phyloP scores from a whole-genome alignment of 495 filamentous ascomycete species.

The Cryomyces minteri region DNA sequence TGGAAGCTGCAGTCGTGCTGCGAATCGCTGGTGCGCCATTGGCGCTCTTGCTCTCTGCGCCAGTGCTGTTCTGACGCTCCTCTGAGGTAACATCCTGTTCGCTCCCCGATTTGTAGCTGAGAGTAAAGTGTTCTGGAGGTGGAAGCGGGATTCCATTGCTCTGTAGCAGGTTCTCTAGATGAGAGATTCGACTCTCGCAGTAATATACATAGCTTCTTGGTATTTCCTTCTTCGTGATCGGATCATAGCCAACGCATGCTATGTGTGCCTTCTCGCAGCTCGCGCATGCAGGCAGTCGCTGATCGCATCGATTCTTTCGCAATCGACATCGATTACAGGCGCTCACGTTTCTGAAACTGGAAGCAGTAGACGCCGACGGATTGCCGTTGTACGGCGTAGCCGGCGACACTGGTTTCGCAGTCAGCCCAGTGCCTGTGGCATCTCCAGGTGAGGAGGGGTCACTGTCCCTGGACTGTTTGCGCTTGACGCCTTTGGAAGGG shows the following conservation, averaged over 20 bases:
- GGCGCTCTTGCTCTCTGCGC: constrained; percentile 3
- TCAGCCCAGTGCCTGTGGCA: too few species aligned
- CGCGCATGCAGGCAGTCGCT: constrained; percentile 73
- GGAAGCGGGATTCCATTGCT: constrained; percentile 54
- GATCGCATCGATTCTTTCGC: constrained; percentile 89
- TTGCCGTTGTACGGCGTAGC: too few species aligned
- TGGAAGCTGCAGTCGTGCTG: constrained; percentile 4
- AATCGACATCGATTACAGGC: constrained; percentile 86
- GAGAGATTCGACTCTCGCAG: constrained; percentile 66
- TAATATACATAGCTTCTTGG: constrained; percentile 91
- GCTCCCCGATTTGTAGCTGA: constrained; percentile 11
- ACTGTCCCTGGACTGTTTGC: too few species aligned
- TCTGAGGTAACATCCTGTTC: too few species aligned
- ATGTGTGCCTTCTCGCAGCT: constrained; percentile 81
- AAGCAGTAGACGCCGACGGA: constrained; percentile 17
- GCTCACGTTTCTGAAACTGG: constrained; percentile 79
- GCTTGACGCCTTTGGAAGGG: too few species aligned
- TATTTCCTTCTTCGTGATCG: constrained; percentile 86
- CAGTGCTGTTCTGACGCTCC: constrained; percentile 1
- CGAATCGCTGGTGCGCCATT: constrained; percentile 3
- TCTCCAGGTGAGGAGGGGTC: too few species aligned
- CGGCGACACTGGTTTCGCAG: too few species aligned
- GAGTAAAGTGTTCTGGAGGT: constrained; percentile 58
- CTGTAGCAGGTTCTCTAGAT: constrained; percentile 62
- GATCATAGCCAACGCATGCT: constrained; percentile 86